Percentiles rank a stretch among this genome's conserved stretches.
Evolutionary conservation across 208 protist genomes (phyloP).

Genomic region (Borovskyia barvae): DNA sequence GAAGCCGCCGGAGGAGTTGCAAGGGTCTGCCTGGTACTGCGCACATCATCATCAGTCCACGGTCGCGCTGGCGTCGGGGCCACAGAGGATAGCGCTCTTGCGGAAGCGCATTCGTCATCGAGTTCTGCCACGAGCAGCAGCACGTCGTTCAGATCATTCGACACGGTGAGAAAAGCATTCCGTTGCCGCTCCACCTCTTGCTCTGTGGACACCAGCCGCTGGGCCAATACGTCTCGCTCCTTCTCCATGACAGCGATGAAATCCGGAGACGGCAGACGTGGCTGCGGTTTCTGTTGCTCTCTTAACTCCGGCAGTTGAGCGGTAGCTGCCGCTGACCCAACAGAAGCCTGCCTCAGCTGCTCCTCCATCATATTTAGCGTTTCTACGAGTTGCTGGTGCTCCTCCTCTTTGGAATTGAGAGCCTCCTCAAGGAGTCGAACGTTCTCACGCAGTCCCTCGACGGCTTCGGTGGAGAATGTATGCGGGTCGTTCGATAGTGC

Average conservation of each 20-base stretch:
- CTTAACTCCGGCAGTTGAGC: neutral
- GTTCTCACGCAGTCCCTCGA: conserved; percentile 41
- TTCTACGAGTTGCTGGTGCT: conserved; percentile 54
- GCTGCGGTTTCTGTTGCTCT: neutral
- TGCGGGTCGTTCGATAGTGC: neutral
- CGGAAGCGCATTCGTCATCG: conserved; percentile 30
- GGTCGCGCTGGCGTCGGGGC: conserved; percentile 12
- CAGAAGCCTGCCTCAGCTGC: conserved; percentile 39
- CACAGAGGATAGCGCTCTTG: conserved; percentile 13
- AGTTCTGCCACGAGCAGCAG: conserved; percentile 61
- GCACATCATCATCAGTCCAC: neutral
- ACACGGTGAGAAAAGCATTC: conserved; percentile 18
- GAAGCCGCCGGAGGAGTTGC: no score
- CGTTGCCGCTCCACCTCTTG: conserved; percentile 10
- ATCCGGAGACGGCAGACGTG: conserved; percentile 2
- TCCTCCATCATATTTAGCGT: conserved; percentile 69
- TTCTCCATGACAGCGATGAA: conserved; percentile 6
- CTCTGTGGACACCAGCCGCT: conserved; percentile 5
- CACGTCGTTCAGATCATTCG: conserved; percentile 46
- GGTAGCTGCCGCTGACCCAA: conserved; percentile 8
- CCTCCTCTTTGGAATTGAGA: conserved; percentile 59
- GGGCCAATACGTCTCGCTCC: conserved; percentile 11
- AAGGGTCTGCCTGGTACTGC: neutral
- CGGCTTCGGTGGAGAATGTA: conserved; percentile 1
- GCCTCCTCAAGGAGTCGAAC: conserved; percentile 63